Percentiles rank a stretch among this genome's conserved stretches.
These are phyloP conservation scores for Fraxinus dipetala DNA, from an alignment of 305 asterid species.

Conservation along the genomic window DNA sequence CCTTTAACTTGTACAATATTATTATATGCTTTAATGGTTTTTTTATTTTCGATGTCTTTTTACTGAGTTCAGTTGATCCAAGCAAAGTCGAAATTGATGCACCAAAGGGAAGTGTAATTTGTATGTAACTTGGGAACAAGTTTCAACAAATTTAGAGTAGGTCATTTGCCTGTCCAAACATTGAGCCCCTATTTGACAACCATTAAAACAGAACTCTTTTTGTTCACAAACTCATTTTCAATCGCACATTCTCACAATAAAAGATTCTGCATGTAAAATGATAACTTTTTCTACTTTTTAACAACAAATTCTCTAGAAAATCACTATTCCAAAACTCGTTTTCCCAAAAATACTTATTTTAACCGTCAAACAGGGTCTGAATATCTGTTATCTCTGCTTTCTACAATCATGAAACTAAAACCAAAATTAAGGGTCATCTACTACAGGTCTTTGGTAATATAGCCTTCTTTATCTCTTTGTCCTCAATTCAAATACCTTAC, in stretches of 20 bases:
- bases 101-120: not conserved
- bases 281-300: no score
- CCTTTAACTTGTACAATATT: not conserved
- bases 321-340: not conserved
- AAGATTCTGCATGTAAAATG: no score
- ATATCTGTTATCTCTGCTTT: not conserved
- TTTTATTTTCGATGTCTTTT: not conserved
- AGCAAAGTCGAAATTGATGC: conserved; percentile 3
- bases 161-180: not conserved
- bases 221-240: not conserved
- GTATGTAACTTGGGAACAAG: not conserved
- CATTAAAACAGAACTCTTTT: not conserved
- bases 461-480: not conserved
- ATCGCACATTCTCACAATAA: not conserved
- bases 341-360: not conserved
- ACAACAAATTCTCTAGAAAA: not conserved
- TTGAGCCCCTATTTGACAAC: not conserved
- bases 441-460: not conserved
- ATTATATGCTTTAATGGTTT: not conserved
- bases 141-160: not conserved
- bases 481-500: not conserved
- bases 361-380: not conserved
- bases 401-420: not conserved
- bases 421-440: not conserved
- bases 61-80: not conserved